Conservation (phyloP, 805 yeast genomes). For the Candida silvicultrix region DNA sequence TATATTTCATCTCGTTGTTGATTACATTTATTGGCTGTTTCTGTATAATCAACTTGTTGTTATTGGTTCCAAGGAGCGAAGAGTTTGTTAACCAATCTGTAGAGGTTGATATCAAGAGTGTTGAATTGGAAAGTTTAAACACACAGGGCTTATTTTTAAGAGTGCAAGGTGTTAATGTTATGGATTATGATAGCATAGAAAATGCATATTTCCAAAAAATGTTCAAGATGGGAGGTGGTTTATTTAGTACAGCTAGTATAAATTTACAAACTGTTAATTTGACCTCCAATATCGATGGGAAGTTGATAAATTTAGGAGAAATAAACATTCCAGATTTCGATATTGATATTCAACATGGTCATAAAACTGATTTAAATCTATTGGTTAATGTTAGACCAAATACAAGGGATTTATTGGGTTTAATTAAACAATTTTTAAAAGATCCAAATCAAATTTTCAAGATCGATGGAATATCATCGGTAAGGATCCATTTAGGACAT, state of each 20-base stretch:
- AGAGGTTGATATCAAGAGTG: slow-evolving; percentile 23
- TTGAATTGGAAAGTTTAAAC: slow-evolving; percentile 25
- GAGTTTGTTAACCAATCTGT: slow-evolving; percentile 26
- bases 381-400: slow-evolving; percentile 28
- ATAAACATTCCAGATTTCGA: slow-evolving; percentile 27
- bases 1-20: background rate
- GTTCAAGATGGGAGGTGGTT: slow-evolving; percentile 28
- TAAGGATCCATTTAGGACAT: slow-evolving; percentile 26
- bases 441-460: slow-evolving; percentile 26
- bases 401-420: slow-evolving; percentile 23
- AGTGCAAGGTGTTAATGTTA: slow-evolving; percentile 24
- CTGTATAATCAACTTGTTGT: background rate
- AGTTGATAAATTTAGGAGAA: slow-evolving; percentile 24
- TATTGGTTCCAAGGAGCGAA: slow-evolving; percentile 20
- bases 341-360: slow-evolving; percentile 24
- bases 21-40: slow-evolving; percentile 1
- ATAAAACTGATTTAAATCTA: slow-evolving; percentile 21
- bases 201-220: slow-evolving; percentile 18
- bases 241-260: slow-evolving; percentile 22
- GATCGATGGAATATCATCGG: slow-evolving; percentile 28
- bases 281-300: slow-evolving; percentile 16
- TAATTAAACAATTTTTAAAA: slow-evolving; percentile 25
- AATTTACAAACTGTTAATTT: slow-evolving; percentile 26
- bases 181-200: slow-evolving; percentile 27
- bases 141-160: slow-evolving; percentile 27